Conservation (phyloP, 2,329 filamentous ascomycete species). For the Rutstroemia sp. region DNA sequence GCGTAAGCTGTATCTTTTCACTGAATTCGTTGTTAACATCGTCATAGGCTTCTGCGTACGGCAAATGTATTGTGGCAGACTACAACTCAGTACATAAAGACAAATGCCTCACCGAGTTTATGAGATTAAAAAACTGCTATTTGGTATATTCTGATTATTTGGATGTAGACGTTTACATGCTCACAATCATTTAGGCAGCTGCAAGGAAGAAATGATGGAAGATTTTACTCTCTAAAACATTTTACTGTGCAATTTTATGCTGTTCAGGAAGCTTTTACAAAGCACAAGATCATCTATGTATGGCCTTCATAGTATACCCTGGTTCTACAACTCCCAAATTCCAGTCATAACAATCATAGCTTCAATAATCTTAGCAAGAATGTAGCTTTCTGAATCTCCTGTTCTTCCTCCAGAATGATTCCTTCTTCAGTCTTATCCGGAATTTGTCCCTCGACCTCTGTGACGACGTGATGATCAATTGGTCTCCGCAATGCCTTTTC, state of each 20-base stretch:
- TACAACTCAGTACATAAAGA: conserved; percentile 88
- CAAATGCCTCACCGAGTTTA: conserved; percentile 80
- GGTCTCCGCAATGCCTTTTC: conserved; percentile 72
- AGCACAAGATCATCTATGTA: neutral
- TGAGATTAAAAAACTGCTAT: conserved; percentile 80
- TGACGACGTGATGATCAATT: conserved; percentile 61
- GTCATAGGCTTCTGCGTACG: conserved; percentile 70
- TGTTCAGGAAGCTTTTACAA: neutral
- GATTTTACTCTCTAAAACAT: neutral
- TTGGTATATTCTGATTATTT: conserved; percentile 48
- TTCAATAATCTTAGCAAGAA: conserved; percentile 71
- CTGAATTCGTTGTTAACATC: neutral
- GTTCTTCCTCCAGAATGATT: conserved; percentile 74
- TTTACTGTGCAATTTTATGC: neutral
- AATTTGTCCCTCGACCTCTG: conserved; percentile 49
- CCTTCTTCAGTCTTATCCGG: conserved; percentile 42
- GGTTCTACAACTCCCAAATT: neutral
- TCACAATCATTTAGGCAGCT: conserved; percentile 36
- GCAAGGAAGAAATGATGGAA: conserved; percentile 38
- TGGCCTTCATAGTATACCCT: neutral
- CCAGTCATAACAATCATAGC: conserved; percentile 41
- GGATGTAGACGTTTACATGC: conserved; percentile 6
- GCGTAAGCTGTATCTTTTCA: neutral
- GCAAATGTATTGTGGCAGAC: conserved; percentile 83
- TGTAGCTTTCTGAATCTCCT: conserved; percentile 77